Evolutionary conservation across 1,139 yeast genomes (phyloP), one percentile per base, ranked within the genome.

Genomic region (Yamadazyma conglobata): DNA sequence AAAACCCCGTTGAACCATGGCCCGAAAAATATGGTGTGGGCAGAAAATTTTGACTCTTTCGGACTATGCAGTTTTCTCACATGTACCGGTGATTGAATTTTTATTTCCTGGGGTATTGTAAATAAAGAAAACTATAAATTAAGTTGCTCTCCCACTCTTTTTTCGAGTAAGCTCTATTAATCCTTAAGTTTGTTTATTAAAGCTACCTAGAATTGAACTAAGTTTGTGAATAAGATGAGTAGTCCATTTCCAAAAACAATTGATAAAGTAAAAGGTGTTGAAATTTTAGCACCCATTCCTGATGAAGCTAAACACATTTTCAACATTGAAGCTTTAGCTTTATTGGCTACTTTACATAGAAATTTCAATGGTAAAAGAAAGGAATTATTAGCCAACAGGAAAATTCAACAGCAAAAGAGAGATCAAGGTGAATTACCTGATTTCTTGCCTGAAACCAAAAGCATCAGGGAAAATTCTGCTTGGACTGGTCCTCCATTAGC

Each of bases 401-500:
- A 69, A 39, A 64, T 60, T 30, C 77, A 75, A 42, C 91, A 82
- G 57, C 59, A 56, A 37, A 65, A 65, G 45, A 71, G 86, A 53
- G 89, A 82, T 47, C 66, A 62, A 18, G 93, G 93, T 28, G 66
- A 67, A 43, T 64, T 80, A 44, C 91, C 91, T 25, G 79, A 78
- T 50, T 83, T 83, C 58, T 61, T 81, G 37, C 84, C 86, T 15
- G 87, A 80, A 54, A 83, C 93, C 22, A 64, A 64, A 42, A 60
- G 72, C 54, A 79, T 83, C 51, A 73, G 93, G 56, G 77, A 81
- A 25, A 87, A 83, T 54, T 70, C 79, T 22, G 69, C 79, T 30
- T 83, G 93, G 93, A 79, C 78, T 41, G 91, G 91, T 24, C 86
- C 91, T 22, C 65, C 79, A 24, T 76, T 82, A 41, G 88, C 84